Base-by-base conservation (phyloP, 2,329 filamentous ascomycete genomes). In the Macrophomina pseudophaseolina region DNA sequence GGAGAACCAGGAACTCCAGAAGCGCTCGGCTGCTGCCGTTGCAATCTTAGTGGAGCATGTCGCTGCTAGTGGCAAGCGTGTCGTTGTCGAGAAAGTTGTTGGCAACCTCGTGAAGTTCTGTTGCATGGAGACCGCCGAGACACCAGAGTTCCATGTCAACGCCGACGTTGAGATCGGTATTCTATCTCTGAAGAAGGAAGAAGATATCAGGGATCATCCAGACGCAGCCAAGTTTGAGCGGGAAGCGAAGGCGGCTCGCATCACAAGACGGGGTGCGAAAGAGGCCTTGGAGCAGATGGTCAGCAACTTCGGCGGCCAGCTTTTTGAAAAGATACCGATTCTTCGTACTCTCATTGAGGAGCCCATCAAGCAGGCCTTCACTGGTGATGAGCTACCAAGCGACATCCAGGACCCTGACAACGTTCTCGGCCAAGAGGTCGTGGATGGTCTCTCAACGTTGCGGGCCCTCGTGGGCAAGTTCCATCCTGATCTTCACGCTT, bases 51-150 rank as follows among this genome's bases (percentile, higher is more conserved):
- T 99, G n/a, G 89, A 92, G 70, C 85, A 95, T 28, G 95, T 98
- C 73, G 93, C 93, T 4, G 87, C 88, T 49, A 88, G 88, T 65
- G 91, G 92, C 46, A 91, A 94, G 69, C 87, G 90, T 66, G 93
- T 90, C 16, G 93, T 96, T 12, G 94, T 95, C 16, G 94, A 97
- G 77, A 99, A 99, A 81, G 91, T 99, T 14, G 94, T 98, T 33
- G 90, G 92, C 54, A 99, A 99, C 74, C 80, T 99, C 63, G 92
- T 97, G 80, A 98, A 97, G 75, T 99, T 97, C 79, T 97, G 93
- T 70, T 99, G 95, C 74, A 93, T 97, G 74, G 95, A 99, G 76
- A 97, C 96, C 1, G 94, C 95, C 0, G 96, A 99, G 78, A 99
- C 96, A 0, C 95, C 95, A 0, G 95, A 98, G 74, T 98, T 98